These are phyloP conservation scores for Oryza longistaminata DNA, from an alignment of 176 grass and related monocot genomes.

Conservation along the genomic window DNA sequence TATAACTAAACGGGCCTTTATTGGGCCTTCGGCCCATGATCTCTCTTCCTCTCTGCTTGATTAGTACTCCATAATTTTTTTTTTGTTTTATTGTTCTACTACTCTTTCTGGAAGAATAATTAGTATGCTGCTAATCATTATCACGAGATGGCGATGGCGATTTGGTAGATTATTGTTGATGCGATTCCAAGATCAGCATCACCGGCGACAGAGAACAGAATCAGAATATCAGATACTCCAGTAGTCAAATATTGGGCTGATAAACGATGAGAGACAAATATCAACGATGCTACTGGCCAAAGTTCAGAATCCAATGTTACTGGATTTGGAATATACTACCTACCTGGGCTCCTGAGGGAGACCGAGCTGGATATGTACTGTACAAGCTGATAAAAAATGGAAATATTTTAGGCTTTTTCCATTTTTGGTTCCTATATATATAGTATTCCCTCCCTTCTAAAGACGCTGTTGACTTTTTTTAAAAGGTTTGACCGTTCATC, in stretches of 20 bases:
- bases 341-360: too few relatives aligned
- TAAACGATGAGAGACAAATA: too few relatives aligned
- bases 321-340: neutral
- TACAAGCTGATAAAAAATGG: neutral
- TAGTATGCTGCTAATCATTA: neutral
- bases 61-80: neutral
- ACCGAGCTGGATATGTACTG: neutral
- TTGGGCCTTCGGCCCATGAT: neutral
- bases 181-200: neutral
- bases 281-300: neutral
- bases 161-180: neutral
- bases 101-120: neutral
- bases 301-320: neutral
- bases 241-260: too few relatives aligned
- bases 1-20: neutral
- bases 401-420: neutral
- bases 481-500: too few relatives aligned
- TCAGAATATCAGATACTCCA: too few relatives aligned
- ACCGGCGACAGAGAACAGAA: neutral
- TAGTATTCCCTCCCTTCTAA: too few relatives aligned
- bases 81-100: neutral
- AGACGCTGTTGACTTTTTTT: too few relatives aligned
- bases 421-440: neutral
- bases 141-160: neutral
- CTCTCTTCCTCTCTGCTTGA: neutral